Base-by-base conservation (phyloP, 805 yeast genomes). In the Kuraishia capsulata region DNA sequence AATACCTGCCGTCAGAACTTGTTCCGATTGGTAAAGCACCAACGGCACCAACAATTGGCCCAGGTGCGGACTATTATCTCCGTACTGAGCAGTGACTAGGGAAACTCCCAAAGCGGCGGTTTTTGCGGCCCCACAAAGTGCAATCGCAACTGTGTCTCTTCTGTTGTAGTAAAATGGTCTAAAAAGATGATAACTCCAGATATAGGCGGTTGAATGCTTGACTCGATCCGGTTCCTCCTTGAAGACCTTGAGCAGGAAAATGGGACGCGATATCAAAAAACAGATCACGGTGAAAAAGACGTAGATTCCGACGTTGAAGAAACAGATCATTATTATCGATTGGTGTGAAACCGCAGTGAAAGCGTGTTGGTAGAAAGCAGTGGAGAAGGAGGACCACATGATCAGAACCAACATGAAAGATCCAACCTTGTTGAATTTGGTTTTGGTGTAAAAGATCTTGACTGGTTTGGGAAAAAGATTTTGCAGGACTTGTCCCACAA, bases 21-120 rank as follows among this genome's bases (percentile, higher is more conserved):
- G 96, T 52, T 83, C 88, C 17, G 87, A 79, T 59, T 86, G 96
- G 56, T 84, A 88, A 39, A 88, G 64, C 6, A 88, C 96, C 52
- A 88, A 66, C 0, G 96, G 90, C n/a, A 86, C 88, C 31, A 89
- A 61, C 33, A 88, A 59, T 38, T 73, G 71, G 16, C 96, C 96
- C 44, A 86, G 61, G 46, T 76, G 65, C 9, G 69, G 64, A 48
- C 72, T 75, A 34, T 69, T 50, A 4, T 73, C 58, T 13, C 94
- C 94, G 54, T 85, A 88, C 55, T 84, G 90, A 0, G 90, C 75
- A 5, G 37, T 38, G 19, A 38, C 68, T 37, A 88, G 64, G 1
- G 95, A 83, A 4, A 87, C 95, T 26, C 96, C 96, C 37, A 88
- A 64, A 0, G 96, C 96, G 0, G 95, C 96, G 1, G 96, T 87